Evolutionary conservation across 352 stramenopile genomes (phyloP).

Genomic region (Phytophthora hybrid): DNA sequence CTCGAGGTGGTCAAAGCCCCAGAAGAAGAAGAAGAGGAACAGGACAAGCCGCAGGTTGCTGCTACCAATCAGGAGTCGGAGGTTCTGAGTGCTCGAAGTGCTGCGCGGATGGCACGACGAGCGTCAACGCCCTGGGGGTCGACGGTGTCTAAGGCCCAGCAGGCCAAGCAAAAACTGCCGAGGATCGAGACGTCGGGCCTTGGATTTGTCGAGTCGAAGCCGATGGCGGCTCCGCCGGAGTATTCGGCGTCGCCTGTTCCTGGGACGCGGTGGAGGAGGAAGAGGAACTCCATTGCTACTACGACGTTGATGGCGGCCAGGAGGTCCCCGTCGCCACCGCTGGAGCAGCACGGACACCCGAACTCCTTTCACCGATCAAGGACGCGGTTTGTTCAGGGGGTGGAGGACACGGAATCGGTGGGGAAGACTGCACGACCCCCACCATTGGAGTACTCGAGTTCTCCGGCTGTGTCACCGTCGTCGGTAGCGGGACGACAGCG

Average conservation of each 20-base stretch:
- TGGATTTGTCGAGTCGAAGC: slow-evolving; percentile 19
- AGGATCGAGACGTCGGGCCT: slow-evolving; percentile 46
- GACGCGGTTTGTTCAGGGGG: slow-evolving; percentile 31
- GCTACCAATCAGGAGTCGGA: slow-evolving; percentile 24
- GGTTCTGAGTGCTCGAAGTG: slow-evolving; percentile 3
- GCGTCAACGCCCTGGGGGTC: slow-evolving; percentile 25
- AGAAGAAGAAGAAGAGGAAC: slow-evolving; percentile 9
- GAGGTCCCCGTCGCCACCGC: slow-evolving; percentile 31
- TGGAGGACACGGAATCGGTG: neutral
- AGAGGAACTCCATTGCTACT: slow-evolving; percentile 61
- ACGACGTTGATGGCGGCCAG: slow-evolving; percentile 29
- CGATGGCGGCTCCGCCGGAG: slow-evolving; percentile 44
- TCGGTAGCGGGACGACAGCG: slow-evolving; percentile 33
- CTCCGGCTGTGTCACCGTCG: slow-evolving; percentile 39
- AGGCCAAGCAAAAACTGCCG: slow-evolving; percentile 32
- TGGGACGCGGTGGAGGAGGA: slow-evolving; percentile 51
- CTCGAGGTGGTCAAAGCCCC: slow-evolving; percentile 28
- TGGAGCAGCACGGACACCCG: slow-evolving; percentile 15
- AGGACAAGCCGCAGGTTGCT: neutral
- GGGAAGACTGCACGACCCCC: slow-evolving; percentile 23
- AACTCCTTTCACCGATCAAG: slow-evolving; percentile 39
- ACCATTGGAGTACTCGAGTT: slow-evolving; percentile 46
- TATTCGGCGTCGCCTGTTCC: slow-evolving; percentile 69
- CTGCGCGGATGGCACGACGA: slow-evolving; percentile 24
- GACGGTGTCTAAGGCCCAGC: slow-evolving; percentile 14